Conservation (phyloP, 2,329 filamentous ascomycete genomes). For the Huntiella bhutanensis region DNA sequence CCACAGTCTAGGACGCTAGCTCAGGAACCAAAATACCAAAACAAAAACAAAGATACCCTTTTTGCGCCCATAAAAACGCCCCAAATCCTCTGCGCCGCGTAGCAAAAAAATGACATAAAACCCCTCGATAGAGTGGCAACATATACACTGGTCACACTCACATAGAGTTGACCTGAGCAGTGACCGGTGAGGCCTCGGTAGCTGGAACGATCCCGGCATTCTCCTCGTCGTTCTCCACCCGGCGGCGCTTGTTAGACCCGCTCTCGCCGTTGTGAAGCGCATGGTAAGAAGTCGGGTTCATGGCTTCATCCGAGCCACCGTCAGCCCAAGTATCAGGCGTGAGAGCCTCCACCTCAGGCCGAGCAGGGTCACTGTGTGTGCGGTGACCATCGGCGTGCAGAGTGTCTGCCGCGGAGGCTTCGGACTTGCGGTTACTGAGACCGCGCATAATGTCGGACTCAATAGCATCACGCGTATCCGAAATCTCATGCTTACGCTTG, state of each 20-base stretch:
- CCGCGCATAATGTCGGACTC: constrained; percentile 83
- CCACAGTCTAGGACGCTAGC: too few species aligned
- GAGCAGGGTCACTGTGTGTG: constrained; percentile 35
- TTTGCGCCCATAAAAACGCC: too few species aligned
- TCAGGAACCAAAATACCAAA: too few species aligned
- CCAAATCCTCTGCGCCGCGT: too few species aligned
- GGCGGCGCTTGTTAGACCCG: constrained; percentile 36
- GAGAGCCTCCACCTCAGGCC: constrained; percentile 68
- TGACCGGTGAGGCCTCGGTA: not conserved
- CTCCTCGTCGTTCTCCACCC: constrained; percentile 24
- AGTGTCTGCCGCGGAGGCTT: constrained; percentile 18
- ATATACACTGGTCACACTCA: not conserved
- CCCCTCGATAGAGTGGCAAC: not conserved
- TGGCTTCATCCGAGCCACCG: constrained; percentile 13
- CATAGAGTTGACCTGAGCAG: not conserved
- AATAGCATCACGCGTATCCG: constrained; percentile 69
- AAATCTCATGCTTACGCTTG: constrained; percentile 51
- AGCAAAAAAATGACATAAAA: too few species aligned
- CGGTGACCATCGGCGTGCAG: not conserved
- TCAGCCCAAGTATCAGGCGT: constrained; percentile 51
- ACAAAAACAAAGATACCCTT: too few species aligned
- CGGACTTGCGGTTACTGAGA: constrained; percentile 36
- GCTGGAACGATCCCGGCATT: not conserved
- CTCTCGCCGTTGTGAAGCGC: constrained; percentile 30
- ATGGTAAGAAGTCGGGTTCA: constrained; percentile 20